Evolutionary conservation across 192 early-diverging fungal species (phyloP).

Genomic region (Podochytrium sp.): DNA sequence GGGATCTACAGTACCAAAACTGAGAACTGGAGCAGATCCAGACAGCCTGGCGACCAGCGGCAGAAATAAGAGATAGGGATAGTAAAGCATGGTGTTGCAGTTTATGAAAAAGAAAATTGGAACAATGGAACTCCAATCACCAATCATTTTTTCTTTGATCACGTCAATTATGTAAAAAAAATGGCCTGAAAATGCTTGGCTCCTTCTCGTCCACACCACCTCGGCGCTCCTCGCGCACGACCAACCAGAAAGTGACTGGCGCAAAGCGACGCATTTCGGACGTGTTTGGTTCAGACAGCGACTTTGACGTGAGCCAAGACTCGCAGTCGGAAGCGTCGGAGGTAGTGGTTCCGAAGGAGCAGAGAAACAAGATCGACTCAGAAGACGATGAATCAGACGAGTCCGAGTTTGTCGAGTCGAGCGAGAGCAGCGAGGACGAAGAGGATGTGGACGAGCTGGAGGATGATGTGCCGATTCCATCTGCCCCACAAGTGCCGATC

Average conservation of each 20-base stretch:
- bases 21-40: not conserved
- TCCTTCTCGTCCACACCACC: not conserved
- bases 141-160: not conserved
- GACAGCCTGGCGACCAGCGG: not conserved
- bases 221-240: not conserved
- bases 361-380: not conserved
- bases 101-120: not conserved
- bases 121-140: not conserved
- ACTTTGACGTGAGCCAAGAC: constrained; percentile 6
- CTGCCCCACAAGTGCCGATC: too few species aligned
- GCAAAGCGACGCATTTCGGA: constrained; percentile 12
- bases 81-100: too few species aligned
- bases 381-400: too few species aligned
- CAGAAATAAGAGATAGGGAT: not conserved
- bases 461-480: too few species aligned
- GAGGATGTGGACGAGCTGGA: too few species aligned
- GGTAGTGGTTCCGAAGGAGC: not conserved
- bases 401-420: too few species aligned
- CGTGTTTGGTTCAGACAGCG: constrained; percentile 1
- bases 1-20: not conserved
- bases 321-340: not conserved
- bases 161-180: not conserved
- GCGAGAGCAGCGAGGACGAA: too few species aligned
- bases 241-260: not conserved
- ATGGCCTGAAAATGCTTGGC: not conserved